These are phyloP conservation scores for Ambispora gerdemannii DNA, from an alignment of 192 early-diverging fungal species.

Conservation along the genomic window DNA sequence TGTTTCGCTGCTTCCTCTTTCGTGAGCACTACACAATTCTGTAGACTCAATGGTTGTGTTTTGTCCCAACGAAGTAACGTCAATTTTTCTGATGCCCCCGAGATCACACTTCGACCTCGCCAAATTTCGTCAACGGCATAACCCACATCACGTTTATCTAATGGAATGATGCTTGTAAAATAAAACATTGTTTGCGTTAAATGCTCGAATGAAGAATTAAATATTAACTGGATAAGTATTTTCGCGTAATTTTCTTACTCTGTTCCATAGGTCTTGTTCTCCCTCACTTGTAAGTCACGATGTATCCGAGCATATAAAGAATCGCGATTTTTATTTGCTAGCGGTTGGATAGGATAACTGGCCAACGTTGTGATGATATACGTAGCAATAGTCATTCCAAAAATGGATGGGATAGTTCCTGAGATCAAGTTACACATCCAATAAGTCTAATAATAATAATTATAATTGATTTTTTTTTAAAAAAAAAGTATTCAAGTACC, in stretches of 20 bases:
- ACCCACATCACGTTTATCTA: constrained; percentile 71
- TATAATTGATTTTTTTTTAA: constrained; percentile 15
- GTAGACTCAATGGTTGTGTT: constrained; percentile 56
- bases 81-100: constrained; percentile 69
- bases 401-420: constrained; percentile 91
- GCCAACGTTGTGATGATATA: constrained; percentile 72
- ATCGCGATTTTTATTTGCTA: constrained; percentile 72
- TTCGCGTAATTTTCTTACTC: too few species aligned
- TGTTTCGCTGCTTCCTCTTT: constrained; percentile 72
- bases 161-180: constrained; percentile 40
- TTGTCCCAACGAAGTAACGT: constrained; percentile 77
- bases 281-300: constrained; percentile 61
- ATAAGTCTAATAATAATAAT: constrained; percentile 24
- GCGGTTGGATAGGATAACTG: constrained; percentile 63
- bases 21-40: constrained; percentile 85
- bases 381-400: constrained; percentile 89
- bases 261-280: constrained; percentile 19
- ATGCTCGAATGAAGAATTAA: too few species aligned
- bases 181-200: too few species aligned
- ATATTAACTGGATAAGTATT: too few species aligned
- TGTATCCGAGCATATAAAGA: constrained; percentile 70
- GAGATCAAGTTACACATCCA: too few species aligned
- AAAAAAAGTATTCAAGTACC: constrained; percentile 32
- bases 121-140: constrained; percentile 92
- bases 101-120: constrained; percentile 73